Evolutionary conservation across 2,329 filamentous ascomycete genomes (phyloP).

Genomic region (Aspergillus costaricaensis): DNA sequence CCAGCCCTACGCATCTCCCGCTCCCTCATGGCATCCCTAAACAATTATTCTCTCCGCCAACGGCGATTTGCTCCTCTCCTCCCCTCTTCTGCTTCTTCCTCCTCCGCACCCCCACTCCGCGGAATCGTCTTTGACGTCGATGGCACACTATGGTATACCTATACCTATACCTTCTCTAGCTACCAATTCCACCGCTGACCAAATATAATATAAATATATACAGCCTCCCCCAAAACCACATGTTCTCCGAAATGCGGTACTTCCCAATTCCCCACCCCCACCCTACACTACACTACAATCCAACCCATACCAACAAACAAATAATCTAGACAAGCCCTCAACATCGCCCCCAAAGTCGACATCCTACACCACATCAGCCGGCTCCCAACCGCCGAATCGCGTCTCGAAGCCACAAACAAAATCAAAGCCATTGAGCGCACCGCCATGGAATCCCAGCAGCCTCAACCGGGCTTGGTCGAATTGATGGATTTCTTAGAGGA

Average conservation of each 20-base stretch:
- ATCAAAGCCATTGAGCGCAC: slow-evolving; percentile 77
- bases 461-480: slow-evolving; percentile 74
- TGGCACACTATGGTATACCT: slow-evolving; percentile 77
- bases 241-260: slow-evolving; percentile 85
- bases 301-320: neutral
- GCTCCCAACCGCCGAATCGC: slow-evolving; percentile 62
- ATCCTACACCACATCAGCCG: slow-evolving; percentile 86
- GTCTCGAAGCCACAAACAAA: slow-evolving; percentile 67
- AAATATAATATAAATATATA: neutral
- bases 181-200: neutral
- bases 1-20: slow-evolving; percentile 4
- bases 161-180: slow-evolving; percentile 33
- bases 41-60: slow-evolving; percentile 29
- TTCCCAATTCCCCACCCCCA: neutral
- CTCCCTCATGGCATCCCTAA: slow-evolving; percentile 24
- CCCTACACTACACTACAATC: too few relatives aligned
- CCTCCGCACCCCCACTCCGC: slow-evolving; percentile 49
- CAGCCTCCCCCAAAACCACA: slow-evolving; percentile 89
- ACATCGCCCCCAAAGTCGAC: slow-evolving; percentile 71
- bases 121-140: slow-evolving; percentile 89
- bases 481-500: slow-evolving; percentile 82
- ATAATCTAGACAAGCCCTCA: slow-evolving; percentile 56
- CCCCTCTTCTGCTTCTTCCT: slow-evolving; percentile 31
- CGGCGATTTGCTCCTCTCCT: slow-evolving; percentile 56
- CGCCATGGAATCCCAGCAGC: slow-evolving; percentile 77